phyloP scores from a whole-genome alignment of 2,329 filamentous ascomycete species.

The Ophiognomonia clavigignenti-juglandacearum region DNA sequence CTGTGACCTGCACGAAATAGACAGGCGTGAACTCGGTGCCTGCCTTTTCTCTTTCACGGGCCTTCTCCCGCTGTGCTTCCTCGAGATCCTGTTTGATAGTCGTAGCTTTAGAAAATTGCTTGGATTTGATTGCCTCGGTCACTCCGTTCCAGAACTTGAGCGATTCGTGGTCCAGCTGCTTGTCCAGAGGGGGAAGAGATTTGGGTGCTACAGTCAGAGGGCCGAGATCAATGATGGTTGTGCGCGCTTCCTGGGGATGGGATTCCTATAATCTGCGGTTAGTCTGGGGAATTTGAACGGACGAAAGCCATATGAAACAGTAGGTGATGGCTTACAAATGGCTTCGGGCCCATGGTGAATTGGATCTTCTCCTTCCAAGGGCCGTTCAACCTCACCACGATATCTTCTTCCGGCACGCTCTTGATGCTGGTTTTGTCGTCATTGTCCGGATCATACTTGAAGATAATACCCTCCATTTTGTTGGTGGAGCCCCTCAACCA shows the following conservation, averaged over 20 bases:
- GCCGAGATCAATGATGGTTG: constrained; percentile 80
- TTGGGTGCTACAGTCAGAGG: constrained; percentile 79
- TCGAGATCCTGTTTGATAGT: constrained; percentile 86
- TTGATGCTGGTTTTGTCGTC: constrained; percentile 75
- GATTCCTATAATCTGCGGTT: too few relatives aligned
- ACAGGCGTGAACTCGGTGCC: constrained; percentile 74
- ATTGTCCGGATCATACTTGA: constrained; percentile 82
- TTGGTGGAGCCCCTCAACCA: constrained; percentile 92
- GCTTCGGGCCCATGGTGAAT: constrained; percentile 56
- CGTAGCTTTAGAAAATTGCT: constrained; percentile 82
- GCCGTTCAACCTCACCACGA: constrained; percentile 77
- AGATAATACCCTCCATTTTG: constrained; percentile 84
- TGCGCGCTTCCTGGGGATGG: constrained; percentile 54
- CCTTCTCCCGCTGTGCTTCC: constrained; percentile 81
- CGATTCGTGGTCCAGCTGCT: constrained; percentile 86
- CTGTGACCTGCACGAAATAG: constrained; percentile 68
- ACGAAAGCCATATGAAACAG: not conserved
- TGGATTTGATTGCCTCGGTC: constrained; percentile 76
- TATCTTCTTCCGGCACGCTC: constrained; percentile 79
- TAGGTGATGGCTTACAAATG: constrained; percentile 46
- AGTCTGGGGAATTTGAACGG: not conserved
- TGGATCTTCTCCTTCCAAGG: constrained; percentile 74
- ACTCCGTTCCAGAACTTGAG: constrained; percentile 83
- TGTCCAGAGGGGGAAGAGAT: constrained; percentile 67
- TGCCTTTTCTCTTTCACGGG: constrained; percentile 68